Conservation (phyloP, 225 moss, liverwort and hornwort genomes). For the Antitrichia curtipendula region DNA sequence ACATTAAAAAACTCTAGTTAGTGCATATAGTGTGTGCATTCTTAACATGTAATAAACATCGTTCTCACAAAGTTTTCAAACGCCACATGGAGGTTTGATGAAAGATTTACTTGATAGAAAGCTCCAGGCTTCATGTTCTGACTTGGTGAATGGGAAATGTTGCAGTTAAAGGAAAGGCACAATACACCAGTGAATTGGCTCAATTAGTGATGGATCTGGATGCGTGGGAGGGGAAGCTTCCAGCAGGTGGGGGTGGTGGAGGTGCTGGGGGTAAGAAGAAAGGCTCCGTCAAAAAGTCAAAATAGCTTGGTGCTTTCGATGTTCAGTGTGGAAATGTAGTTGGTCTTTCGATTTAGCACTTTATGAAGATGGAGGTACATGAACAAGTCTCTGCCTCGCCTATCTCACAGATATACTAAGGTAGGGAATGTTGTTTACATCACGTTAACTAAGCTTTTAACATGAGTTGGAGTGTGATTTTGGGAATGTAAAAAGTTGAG, state of each 20-base stretch:
- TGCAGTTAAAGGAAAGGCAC: constrained; percentile 23
- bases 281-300: constrained; percentile 4
- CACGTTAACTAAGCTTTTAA: background rate
- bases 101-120: background rate
- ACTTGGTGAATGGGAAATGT: background rate
- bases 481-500: background rate
- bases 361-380: background rate
- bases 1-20: no score
- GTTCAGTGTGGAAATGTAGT: background rate
- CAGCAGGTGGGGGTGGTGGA: background rate
- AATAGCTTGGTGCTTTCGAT: background rate
- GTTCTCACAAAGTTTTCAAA: background rate
- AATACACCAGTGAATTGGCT: background rate
- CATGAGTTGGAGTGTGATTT: background rate
- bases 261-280: background rate
- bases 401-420: background rate
- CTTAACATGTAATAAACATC: background rate
- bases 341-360: background rate
- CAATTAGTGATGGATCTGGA: constrained; percentile 16
- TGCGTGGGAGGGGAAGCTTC: constrained; percentile 29
- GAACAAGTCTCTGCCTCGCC: background rate
- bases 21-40: no score
- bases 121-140: background rate
- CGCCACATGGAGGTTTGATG: background rate
- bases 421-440: background rate